These are phyloP conservation scores for Brachypodium distachyon DNA, from an alignment of 202 grass and related monocot species.

Conservation along the genomic window DNA sequence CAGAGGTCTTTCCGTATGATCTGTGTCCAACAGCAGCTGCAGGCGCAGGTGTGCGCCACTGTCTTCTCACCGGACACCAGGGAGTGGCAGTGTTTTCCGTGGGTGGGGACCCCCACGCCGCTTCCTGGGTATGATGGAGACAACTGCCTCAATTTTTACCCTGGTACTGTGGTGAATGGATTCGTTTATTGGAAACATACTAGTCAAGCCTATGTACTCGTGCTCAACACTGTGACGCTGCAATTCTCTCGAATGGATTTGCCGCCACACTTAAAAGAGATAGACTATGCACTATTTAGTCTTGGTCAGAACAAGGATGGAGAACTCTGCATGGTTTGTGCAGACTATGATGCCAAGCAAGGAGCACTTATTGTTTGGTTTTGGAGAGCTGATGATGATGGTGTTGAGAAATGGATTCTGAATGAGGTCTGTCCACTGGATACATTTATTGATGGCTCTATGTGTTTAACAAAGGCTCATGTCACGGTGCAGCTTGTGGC, in stretches of 20 bases:
- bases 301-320: neutral
- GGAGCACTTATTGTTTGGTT: neutral
- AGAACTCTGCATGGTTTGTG: neutral
- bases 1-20: neutral
- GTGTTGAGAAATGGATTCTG: neutral
- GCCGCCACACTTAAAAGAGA: neutral
- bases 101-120: neutral
- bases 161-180: neutral
- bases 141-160: neutral
- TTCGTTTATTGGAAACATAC: neutral
- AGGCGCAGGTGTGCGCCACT: neutral
- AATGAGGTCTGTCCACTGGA: neutral
- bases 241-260: neutral
- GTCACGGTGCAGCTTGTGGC: neutral
- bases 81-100: neutral
- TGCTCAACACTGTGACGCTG: neutral
- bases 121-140: neutral
- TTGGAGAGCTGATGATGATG: neutral
- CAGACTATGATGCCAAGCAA: too few relatives aligned
- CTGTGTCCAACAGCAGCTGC: neutral
- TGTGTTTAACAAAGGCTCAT: neutral
- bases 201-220: neutral
- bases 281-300: neutral
- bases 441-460: neutral
- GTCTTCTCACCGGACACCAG: neutral